Evolutionary conservation across 1,284 basidiomycete genomes (phyloP).

Genomic region (Gymnopus androsaceus): DNA sequence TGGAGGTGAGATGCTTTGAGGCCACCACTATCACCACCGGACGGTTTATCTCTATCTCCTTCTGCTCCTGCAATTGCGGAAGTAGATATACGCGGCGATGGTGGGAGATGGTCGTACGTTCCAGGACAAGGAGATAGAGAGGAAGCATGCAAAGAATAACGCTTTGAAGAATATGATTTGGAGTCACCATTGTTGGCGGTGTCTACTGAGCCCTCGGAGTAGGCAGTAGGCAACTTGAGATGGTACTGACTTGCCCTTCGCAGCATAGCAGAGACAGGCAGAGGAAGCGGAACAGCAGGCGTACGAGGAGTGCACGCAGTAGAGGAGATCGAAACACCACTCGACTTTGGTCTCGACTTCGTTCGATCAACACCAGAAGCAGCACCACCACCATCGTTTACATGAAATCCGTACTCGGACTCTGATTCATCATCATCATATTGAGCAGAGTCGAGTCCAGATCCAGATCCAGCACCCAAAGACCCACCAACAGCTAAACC

Average conservation of each 20-base stretch:
- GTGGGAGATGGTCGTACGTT: neutral
- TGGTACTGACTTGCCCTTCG: too few species aligned
- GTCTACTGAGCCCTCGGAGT: neutral
- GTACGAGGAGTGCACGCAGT: too few species aligned
- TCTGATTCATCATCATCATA: constrained; percentile 17
- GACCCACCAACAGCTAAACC: constrained; percentile 43
- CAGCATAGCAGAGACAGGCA: too few species aligned
- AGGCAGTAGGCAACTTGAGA: too few species aligned
- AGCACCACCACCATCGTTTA: constrained; percentile 2
- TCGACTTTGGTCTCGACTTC: too few species aligned
- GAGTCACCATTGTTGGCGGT: neutral
- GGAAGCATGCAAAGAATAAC: neutral
- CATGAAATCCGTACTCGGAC: constrained; percentile 29
- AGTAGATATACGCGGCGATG: neutral
- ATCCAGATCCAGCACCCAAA: constrained; percentile 24
- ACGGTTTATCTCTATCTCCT: neutral
- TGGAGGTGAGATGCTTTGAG: neutral
- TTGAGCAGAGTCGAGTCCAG: constrained; percentile 17
- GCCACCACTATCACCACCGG: neutral
- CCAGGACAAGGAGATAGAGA: neutral
- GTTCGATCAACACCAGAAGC: too few species aligned
- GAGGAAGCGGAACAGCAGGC: too few species aligned
- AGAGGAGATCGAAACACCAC: too few species aligned
- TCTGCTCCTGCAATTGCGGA: too few species aligned
- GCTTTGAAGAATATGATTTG: neutral